phyloP scores from a whole-genome alignment of 1,284 basidiomycete genomes.

The Stygiomarasmius scandens region DNA sequence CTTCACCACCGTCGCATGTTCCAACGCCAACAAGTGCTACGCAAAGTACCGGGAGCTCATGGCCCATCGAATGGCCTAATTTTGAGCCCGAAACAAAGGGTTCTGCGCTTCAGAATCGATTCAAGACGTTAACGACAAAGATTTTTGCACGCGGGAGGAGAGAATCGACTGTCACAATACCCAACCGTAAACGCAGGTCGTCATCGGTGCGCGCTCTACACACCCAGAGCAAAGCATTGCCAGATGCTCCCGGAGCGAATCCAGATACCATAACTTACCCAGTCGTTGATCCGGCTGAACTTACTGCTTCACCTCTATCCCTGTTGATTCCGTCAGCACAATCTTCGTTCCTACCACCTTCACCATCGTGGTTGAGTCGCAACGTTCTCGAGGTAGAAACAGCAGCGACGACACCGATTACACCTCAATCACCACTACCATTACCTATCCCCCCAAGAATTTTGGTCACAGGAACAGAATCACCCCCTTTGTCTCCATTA shows the following conservation, averaged over 20 bases:
- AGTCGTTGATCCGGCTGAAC: slow-evolving; percentile 47
- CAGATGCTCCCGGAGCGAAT: neutral
- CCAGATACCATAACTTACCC: slow-evolving; percentile 34
- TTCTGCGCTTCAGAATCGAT: neutral
- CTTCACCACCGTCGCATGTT: slow-evolving; percentile 42
- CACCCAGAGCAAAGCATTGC: slow-evolving; percentile 7
- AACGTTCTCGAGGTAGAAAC: slow-evolving; percentile 47
- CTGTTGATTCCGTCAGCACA: slow-evolving; percentile 35
- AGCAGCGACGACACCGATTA: slow-evolving; percentile 20
- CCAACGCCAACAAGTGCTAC: slow-evolving; percentile 20
- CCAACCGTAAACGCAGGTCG: neutral
- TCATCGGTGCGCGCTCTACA: neutral
- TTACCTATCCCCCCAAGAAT: slow-evolving; percentile 30
- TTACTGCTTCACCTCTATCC: slow-evolving; percentile 49
- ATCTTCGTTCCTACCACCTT: slow-evolving; percentile 45
- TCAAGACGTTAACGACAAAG: neutral
- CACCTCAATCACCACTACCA: slow-evolving; percentile 17
- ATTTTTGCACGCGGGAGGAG: neutral
- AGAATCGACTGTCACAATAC: neutral
- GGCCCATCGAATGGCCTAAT: slow-evolving; percentile 3
- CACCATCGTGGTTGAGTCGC: slow-evolving; percentile 60
- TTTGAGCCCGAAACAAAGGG: neutral
- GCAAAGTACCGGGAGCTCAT: neutral
- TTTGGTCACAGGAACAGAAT: neutral
- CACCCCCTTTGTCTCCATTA: slow-evolving; percentile 20